Conservation (phyloP, 768 basidiomycete species). For the Kwoniella dejecticola region DNA sequence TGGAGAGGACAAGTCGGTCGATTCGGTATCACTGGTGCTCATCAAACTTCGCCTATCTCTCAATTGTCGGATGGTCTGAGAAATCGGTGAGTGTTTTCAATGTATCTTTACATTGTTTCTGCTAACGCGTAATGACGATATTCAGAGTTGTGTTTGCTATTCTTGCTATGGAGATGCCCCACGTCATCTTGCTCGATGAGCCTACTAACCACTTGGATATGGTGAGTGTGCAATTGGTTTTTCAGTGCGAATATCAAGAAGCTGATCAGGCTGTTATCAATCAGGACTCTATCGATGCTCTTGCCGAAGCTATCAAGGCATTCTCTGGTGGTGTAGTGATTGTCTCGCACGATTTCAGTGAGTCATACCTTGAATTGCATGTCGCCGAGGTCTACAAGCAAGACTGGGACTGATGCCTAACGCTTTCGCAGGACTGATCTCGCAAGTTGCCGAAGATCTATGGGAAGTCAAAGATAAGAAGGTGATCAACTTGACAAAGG, state of each 20-base stretch:
- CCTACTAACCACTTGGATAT: conserved; percentile 54
- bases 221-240: conserved; percentile 59
- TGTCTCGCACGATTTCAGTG: conserved; percentile 99
- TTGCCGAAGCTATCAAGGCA: conserved; percentile 92
- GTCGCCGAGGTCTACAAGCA: too few relatives aligned
- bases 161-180: conserved; percentile 95
- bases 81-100: conserved; percentile 69
- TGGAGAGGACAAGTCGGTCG: conserved; percentile 94
- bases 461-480: conserved; percentile 98
- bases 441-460: conserved; percentile 95
- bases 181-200: conserved; percentile 71
- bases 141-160: conserved; percentile 89
- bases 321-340: conserved; percentile 98
- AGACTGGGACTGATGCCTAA: neutral
- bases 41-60: conserved; percentile 90
- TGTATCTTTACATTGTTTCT: too few relatives aligned
- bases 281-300: conserved; percentile 88
- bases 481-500: conserved; percentile 86
- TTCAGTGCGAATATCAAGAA: neutral
- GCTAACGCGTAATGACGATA: neutral
- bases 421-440: conserved; percentile 73
- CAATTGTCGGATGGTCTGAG: conserved; percentile 94
- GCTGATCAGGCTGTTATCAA: neutral
- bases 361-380: conserved; percentile 57
- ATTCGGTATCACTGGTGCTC: conserved; percentile 89